A percentile compares a stretch with the other conserved stretches of the same genome.
phyloP scores from a whole-genome alignment of 345 rosid genomes.

The Jatropha curcas region DNA sequence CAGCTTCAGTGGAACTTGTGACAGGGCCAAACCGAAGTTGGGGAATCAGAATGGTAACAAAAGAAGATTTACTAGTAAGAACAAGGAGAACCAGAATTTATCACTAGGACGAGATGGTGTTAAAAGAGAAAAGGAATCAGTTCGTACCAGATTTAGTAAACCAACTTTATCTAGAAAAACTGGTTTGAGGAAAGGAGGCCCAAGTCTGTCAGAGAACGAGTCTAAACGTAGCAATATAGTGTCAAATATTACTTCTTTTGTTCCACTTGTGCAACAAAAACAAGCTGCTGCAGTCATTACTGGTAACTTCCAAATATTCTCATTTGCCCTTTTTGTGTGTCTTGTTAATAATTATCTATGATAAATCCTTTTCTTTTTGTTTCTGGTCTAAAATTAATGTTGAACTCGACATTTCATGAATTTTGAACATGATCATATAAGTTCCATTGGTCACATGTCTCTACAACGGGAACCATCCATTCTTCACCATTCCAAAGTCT shows the following conservation, averaged over 20 bases:
- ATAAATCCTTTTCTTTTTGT: not conserved
- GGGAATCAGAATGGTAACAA: slow-evolving; percentile 41
- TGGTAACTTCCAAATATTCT: slow-evolving; percentile 40
- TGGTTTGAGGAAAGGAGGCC: slow-evolving; percentile 44
- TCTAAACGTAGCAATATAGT: slow-evolving; percentile 70
- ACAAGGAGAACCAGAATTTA: slow-evolving; percentile 44
- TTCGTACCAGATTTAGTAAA: slow-evolving; percentile 53
- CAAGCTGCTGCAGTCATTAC: slow-evolving; percentile 56
- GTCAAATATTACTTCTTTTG: slow-evolving; percentile 68
- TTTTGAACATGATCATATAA: not conserved
- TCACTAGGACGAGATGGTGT: slow-evolving; percentile 30
- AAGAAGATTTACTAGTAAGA: slow-evolving; percentile 46
- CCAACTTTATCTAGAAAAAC: slow-evolving; percentile 55
- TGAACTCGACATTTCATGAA: slow-evolving; percentile 7
- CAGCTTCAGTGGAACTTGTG: slow-evolving; percentile 48
- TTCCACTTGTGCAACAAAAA: slow-evolving; percentile 85
- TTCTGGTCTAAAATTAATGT: not conserved
- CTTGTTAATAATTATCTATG: not conserved
- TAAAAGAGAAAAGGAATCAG: slow-evolving; percentile 42
- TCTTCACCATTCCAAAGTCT: not conserved
- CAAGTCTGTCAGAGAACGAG: slow-evolving; percentile 44
- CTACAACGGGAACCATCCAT: not conserved
- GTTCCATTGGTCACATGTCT: not conserved
- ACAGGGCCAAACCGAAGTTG: slow-evolving; percentile 43
- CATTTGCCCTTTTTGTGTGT: too few relatives aligned